Base-by-base conservation (phyloP, 176 grass and related monocot genomes). In the Oryza australiensis region DNA sequence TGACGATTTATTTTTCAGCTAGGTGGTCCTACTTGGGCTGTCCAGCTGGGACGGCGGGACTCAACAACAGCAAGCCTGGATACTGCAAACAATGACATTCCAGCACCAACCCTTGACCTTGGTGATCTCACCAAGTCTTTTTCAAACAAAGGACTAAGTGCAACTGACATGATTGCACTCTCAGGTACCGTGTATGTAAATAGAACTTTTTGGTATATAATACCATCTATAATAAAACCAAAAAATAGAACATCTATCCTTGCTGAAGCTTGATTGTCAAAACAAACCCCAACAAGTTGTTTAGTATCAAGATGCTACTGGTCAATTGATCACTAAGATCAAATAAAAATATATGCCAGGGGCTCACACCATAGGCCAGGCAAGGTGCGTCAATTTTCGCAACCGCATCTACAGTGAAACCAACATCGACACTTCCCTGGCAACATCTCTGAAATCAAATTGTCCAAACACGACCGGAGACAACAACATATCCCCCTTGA, bases 81-180 rank as follows among this genome's bases (percentile, higher is more conserved):
- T n/a, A 66, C 67, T 18, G 92, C 86, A 75, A 94, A 83, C 57
- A 89, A 57, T 72, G 87, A 87, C 64, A 86, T 91, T 41, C 92
- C 92, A 1, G 33, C 22, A 2, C 81, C 92, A 7, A 70, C 74
- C 18, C 80, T 72, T 0, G 85, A 78, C 46, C 86, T 94, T 18
- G 43, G 34, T 53, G 11, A 34, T 84, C 92, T 94, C 20, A 89
- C 49, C 1, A 81, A 64, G 22, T 80, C 76, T 62, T 91, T 94
- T 75, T 70, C 38, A 14, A 94, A 89, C 20, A 88, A 89, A 24
- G 86, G 86, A 57, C 82, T 89, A 16, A 85, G 68, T 29, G 68
- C 89, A 73, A 77, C 76, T 13, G 89, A 94, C 70, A 89, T 89
- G 92, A 79, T 91, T 71, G 86, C 86, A 32, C 89, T 94, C 16